Evolutionary conservation across 1,139 yeast genomes (phyloP).

Genomic region (Pichia sp.): DNA sequence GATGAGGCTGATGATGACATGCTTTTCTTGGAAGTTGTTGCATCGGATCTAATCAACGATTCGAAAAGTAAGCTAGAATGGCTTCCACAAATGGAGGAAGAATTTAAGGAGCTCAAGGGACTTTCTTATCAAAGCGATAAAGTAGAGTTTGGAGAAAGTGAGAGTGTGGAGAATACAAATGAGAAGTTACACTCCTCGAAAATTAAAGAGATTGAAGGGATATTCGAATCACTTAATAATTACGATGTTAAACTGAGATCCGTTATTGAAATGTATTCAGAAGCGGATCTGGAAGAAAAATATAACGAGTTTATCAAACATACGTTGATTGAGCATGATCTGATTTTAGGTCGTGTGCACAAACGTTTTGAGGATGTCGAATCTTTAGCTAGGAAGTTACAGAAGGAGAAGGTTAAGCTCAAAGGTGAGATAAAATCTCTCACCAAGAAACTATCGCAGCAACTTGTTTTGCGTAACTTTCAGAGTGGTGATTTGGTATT

Average conservation of each 20-base stretch:
- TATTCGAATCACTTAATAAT: slow-evolving; percentile 19
- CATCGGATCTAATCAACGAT: slow-evolving; percentile 32
- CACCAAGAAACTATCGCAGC: slow-evolving; percentile 39
- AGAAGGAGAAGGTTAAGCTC: slow-evolving; percentile 63
- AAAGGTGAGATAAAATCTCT: slow-evolving; percentile 42
- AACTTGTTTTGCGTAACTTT: slow-evolving; percentile 65
- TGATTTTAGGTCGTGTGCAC: slow-evolving; percentile 62
- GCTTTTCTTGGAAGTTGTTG: slow-evolving; percentile 28
- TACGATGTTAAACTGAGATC: slow-evolving; percentile 6
- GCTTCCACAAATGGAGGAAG: slow-evolving; percentile 19
- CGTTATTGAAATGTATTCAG: slow-evolving; percentile 9
- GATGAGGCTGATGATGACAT: slow-evolving; percentile 23
- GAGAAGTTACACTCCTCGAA: neutral
- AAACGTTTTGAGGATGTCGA: slow-evolving; percentile 87
- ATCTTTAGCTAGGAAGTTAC: slow-evolving; percentile 79
- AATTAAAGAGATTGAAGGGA: slow-evolving; percentile 12
- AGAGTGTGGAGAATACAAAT: slow-evolving; percentile 5
- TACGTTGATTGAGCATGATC: slow-evolving; percentile 42
- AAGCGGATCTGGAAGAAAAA: slow-evolving; percentile 1
- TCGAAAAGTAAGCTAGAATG: slow-evolving; percentile 27
- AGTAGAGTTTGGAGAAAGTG: slow-evolving; percentile 11
- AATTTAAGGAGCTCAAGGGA: slow-evolving; percentile 3
- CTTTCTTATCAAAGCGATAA: neutral
- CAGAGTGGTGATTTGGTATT: slow-evolving; percentile 70
- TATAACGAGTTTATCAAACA: slow-evolving; percentile 27